Evolutionary conservation across 257 asterid species (phyloP), one percentile per base, ranked within the genome.

Genomic region (Plantago elongata): DNA sequence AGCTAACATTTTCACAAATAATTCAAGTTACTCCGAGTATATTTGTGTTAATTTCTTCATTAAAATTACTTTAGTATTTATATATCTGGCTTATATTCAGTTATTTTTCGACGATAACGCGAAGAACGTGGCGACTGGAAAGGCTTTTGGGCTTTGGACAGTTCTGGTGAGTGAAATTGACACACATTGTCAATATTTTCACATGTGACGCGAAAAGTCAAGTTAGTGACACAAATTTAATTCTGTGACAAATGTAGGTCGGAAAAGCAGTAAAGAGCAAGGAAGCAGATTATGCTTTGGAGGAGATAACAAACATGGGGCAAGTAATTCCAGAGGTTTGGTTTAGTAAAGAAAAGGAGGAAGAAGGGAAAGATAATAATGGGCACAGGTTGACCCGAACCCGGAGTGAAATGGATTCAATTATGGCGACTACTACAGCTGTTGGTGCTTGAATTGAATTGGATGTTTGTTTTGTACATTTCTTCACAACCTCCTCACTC

Each of bases 251-350:
- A 17, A 13, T 51, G 55, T 54, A 86, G 97, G 91, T 89, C 58
- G 97, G 97, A 44, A 84, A 72, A 61, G 48, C 84, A 17, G 70
- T 57, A 3, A 89, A 76, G 74, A 78, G 75, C 45, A 72, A 79
- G 43, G 98, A 75, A 57, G 88, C 95, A 4, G 98, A 90, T 63
- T 90, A 87, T 65, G 95, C 86, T 2, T 27, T 82, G 50, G 95
- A 87, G 51, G 67, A 30, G 5, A 66, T 90, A 65, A 57, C 63
- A 45, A 71, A 78, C 22, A 63, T 90, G 69, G 76, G 69, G n/a
- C 75, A 81, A 68, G 62, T 69, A 48, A 79, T 90, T 44, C 97
- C 95, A 64, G 94, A 86, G 60, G 83, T 87, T 70, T 90, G 96
- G 98, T 12, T 60, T 4, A 63, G 17, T 45, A 78, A 65, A 56